These are phyloP conservation scores for Globisporangium uncinulatum DNA, from an alignment of 352 stramenopile species.

Conservation along the genomic window DNA sequence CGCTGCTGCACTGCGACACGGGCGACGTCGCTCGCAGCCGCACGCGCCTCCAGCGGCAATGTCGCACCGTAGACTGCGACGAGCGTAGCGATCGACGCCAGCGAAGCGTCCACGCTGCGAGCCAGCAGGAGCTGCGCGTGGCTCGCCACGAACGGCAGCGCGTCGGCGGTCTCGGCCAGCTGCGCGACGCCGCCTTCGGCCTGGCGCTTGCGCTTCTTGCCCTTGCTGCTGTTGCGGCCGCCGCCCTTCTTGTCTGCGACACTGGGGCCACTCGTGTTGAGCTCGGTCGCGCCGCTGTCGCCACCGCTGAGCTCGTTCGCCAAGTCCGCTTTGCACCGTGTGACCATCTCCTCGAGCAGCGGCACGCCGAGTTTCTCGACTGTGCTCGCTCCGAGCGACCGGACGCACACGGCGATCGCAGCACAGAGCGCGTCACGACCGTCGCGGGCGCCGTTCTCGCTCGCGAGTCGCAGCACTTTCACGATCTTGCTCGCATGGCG, in stretches of 20 bases:
- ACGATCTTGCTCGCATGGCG: constrained; percentile 64
- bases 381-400: constrained; percentile 53
- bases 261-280: neutral
- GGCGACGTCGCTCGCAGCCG: constrained; percentile 35
- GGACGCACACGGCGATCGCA: constrained; percentile 42
- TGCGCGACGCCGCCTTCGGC: constrained; percentile 33
- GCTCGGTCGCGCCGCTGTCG: constrained; percentile 12
- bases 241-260: constrained; percentile 13
- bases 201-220: constrained; percentile 84
- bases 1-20: constrained; percentile 36
- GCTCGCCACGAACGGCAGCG: constrained; percentile 47
- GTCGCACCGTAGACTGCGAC: constrained; percentile 59
- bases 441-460: constrained; percentile 30
- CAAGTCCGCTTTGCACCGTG: constrained; percentile 46
- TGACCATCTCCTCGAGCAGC: constrained; percentile 54
- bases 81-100: constrained; percentile 48
- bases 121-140: constrained; percentile 35
- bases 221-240: constrained; percentile 32
- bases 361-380: constrained; percentile 68
- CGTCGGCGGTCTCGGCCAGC: constrained; percentile 29
- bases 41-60: constrained; percentile 36
- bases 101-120: constrained; percentile 39
- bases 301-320: constrained; percentile 13
- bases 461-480: constrained; percentile 52
- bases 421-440: constrained; percentile 42